A percentile compares a stretch with the other conserved stretches of the same genome.
Evolutionary conservation across 257 asterid species (phyloP).

Genomic region (Orobanche coerulescens): DNA sequence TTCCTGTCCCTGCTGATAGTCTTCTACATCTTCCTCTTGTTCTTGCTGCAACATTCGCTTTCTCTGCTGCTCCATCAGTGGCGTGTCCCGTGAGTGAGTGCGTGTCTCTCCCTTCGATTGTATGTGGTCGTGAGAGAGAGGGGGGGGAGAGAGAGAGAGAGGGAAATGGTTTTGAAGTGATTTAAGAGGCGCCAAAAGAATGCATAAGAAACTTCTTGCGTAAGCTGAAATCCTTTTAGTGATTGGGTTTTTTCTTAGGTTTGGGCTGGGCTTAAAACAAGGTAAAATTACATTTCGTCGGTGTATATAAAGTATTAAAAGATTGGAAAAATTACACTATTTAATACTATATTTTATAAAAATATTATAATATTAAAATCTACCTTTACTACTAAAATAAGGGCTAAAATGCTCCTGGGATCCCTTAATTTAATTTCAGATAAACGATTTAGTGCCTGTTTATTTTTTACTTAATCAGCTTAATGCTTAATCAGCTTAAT

Average conservation of each 20-base stretch:
- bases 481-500: too few species aligned
- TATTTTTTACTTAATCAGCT: too few species aligned
- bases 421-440: too few species aligned
- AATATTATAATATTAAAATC: too few species aligned
- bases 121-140: background rate
- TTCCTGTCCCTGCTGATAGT: slow-evolving; percentile 67
- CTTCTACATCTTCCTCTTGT: slow-evolving; percentile 62
- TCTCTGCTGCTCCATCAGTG: slow-evolving; percentile 70
- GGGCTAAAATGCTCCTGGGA: too few species aligned
- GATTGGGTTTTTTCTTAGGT: background rate
- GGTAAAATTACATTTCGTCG: too few species aligned
- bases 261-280: too few species aligned
- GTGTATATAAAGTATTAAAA: too few species aligned
- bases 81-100: background rate
- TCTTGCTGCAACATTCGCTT: slow-evolving; percentile 42
- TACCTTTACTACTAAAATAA: too few species aligned
- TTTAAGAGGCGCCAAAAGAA: slow-evolving; percentile 33
- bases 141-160: slow-evolving; percentile 19
- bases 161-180: slow-evolving; percentile 24
- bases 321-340: too few species aligned
- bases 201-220: background rate
- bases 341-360: too few species aligned
- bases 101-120: background rate
- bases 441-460: too few species aligned
- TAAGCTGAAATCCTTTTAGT: slow-evolving; percentile 11